These are phyloP conservation scores for Spatholobus suberectus DNA, from an alignment of 306 rosid genomes.

Conservation along the genomic window DNA sequence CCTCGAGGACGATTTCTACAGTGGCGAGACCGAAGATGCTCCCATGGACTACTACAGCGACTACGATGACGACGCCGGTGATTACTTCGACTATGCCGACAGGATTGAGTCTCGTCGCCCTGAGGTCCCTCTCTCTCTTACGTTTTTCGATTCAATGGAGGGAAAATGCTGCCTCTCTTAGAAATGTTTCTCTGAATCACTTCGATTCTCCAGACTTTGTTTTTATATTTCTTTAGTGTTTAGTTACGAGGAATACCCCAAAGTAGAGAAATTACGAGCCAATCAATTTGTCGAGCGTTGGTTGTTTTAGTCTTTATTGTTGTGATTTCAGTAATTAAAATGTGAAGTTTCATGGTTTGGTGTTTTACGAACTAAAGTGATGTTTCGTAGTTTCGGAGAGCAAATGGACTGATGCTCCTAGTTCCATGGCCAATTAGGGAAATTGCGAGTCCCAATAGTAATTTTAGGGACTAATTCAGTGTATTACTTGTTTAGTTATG, in stretches of 20 bases:
- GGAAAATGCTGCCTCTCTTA: neutral
- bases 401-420: neutral
- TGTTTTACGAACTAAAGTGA: neutral
- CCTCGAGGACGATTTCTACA: conserved; percentile 79
- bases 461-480: neutral
- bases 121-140: conserved; percentile 49
- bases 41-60: conserved; percentile 62
- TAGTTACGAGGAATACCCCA: neutral
- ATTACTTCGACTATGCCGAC: conserved; percentile 56
- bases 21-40: conserved; percentile 71
- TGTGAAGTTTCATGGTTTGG: neutral
- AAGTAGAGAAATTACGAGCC: neutral
- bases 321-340: neutral
- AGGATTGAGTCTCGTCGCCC: conserved; percentile 66
- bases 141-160: neutral
- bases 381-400: neutral
- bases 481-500: neutral
- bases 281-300: neutral
- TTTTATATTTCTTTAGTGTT: neutral
- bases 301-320: neutral
- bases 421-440: neutral
- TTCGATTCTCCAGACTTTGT: neutral
- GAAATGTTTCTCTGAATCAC: conserved; percentile 1
- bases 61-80: conserved; percentile 62
- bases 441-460: neutral